A percentile compares a stretch with the other conserved stretches of the same genome.
phyloP scores from a whole-genome alignment of 2,329 filamentous ascomycete genomes.

The Teratosphaeria destructans region DNA sequence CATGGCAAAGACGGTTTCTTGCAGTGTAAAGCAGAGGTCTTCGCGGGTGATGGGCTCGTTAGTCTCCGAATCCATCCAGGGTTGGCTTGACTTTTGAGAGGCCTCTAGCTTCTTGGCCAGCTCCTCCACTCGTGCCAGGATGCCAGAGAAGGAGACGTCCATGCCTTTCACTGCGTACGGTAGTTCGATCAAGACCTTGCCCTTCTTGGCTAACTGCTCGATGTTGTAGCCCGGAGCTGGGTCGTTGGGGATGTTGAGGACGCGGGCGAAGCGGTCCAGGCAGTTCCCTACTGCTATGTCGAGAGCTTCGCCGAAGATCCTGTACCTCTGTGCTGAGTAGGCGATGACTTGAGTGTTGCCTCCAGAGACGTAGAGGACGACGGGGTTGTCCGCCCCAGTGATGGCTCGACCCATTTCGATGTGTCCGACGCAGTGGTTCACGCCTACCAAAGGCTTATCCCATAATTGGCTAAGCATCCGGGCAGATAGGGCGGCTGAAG shows the following conservation, averaged over 20 bases:
- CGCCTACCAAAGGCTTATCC: constrained; percentile 79
- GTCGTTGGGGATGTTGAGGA: constrained; percentile 84
- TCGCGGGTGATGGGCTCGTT: constrained; percentile 59
- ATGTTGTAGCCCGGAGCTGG: constrained; percentile 97
- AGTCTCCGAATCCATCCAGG: constrained; percentile 32
- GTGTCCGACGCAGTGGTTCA: constrained; percentile 97
- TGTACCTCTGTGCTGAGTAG: constrained; percentile 86
- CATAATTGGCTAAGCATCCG: constrained; percentile 74
- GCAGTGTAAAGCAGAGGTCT: constrained; percentile 86
- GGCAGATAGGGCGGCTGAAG: constrained; percentile 75
- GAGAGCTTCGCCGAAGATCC: constrained; percentile 94
- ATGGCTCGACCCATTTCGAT: constrained; percentile 97
- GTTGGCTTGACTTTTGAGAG: constrained; percentile 12
- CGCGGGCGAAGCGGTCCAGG: constrained; percentile 88
- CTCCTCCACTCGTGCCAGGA: constrained; percentile 72
- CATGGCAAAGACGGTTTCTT: constrained; percentile 96
- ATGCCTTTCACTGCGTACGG: constrained; percentile 97
- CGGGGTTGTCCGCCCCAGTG: constrained; percentile 80
- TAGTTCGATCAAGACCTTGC: constrained; percentile 65
- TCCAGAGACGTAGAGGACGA: constrained; percentile 89
- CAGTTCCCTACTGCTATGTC: constrained; percentile 98
- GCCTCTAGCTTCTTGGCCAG: constrained; percentile 58
- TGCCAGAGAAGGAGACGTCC: constrained; percentile 94
- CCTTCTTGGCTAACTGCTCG: constrained; percentile 77
- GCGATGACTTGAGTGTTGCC: constrained; percentile 98